Conservation (phyloP, 192 early-diverging fungal species). For the Coemansia sp. region DNA sequence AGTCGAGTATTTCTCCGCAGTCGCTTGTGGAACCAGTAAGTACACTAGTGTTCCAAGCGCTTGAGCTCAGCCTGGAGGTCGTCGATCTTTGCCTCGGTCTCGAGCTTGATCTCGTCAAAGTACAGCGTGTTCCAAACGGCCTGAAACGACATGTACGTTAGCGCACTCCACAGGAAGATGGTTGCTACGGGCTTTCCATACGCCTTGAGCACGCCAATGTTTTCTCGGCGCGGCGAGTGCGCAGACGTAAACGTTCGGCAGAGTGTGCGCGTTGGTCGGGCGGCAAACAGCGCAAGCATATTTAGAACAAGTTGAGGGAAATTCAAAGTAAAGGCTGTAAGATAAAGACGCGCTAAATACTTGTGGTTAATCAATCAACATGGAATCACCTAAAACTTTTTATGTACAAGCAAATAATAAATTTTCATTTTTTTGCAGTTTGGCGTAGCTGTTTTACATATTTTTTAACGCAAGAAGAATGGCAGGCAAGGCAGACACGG, state of each 20-base stretch:
- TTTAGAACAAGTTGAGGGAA: neutral
- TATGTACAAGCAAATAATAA: neutral
- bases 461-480: constrained; percentile 1
- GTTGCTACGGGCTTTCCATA: constrained; percentile 47
- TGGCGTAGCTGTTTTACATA: neutral
- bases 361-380: neutral
- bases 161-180: constrained; percentile 44
- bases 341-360: no score
- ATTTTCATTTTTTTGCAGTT: neutral
- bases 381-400: neutral
- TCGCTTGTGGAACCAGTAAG: neutral
- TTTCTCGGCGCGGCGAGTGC: constrained; percentile 15
- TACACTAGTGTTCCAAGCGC: neutral
- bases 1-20: neutral
- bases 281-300: neutral
- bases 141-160: constrained; percentile 44
- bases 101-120: constrained; percentile 40
- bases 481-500: constrained; percentile 2
- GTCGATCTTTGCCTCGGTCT: constrained; percentile 48
- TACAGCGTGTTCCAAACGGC: constrained; percentile 49
- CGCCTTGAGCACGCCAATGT: constrained; percentile 34
- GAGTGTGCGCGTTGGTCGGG: neutral
- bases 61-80: constrained; percentile 22
- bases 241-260: neutral
- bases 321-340: neutral